A percentile compares a stretch with the other conserved stretches of the same genome.
Evolutionary conservation across 2,329 filamentous ascomycete genomes (phyloP).

Genomic region (Iodosphaeria phyllophila): DNA sequence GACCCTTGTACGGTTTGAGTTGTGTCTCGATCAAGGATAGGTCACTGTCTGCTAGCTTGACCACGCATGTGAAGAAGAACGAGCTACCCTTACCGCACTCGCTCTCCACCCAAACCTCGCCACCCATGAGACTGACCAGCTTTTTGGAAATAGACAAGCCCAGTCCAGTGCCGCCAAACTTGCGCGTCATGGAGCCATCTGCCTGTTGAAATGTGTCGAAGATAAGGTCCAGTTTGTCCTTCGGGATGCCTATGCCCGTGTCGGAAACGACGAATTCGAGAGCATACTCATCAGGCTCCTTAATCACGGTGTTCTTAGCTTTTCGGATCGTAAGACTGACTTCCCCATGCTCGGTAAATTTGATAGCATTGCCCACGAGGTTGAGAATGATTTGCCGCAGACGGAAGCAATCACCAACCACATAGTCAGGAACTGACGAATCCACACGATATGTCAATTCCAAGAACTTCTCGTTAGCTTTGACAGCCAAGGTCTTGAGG

Average conservation of each 20-base stretch:
- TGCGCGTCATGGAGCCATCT: conserved; percentile 87
- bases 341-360: conserved; percentile 93
- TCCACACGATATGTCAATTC: conserved; percentile 89
- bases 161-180: conserved; percentile 87
- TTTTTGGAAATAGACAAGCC: conserved; percentile 90
- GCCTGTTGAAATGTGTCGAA: conserved; percentile 99
- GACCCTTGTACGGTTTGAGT: conserved; percentile 76
- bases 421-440: conserved; percentile 82
- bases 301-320: conserved; percentile 41
- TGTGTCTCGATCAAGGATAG: conserved; percentile 63
- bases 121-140: conserved; percentile 88
- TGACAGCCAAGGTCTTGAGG: conserved; percentile 88
- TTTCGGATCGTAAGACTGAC: conserved; percentile 83
- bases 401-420: conserved; percentile 92
- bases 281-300: conserved; percentile 60
- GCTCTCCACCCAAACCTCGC: conserved; percentile 90
- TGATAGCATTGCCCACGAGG: conserved; percentile 94
- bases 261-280: conserved; percentile 94
- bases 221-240: conserved; percentile 89
- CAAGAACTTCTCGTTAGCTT: conserved; percentile 88
- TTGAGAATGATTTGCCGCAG: conserved; percentile 93
- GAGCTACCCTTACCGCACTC: conserved; percentile 79
- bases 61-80: conserved; percentile 92
- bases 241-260: conserved; percentile 89
- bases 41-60: conserved; percentile 67